A percentile compares a stretch with the other conserved stretches of the same genome.
Evolutionary conservation across 1,284 basidiomycete genomes (phyloP).

Genomic region (Boletus austroedulis): DNA sequence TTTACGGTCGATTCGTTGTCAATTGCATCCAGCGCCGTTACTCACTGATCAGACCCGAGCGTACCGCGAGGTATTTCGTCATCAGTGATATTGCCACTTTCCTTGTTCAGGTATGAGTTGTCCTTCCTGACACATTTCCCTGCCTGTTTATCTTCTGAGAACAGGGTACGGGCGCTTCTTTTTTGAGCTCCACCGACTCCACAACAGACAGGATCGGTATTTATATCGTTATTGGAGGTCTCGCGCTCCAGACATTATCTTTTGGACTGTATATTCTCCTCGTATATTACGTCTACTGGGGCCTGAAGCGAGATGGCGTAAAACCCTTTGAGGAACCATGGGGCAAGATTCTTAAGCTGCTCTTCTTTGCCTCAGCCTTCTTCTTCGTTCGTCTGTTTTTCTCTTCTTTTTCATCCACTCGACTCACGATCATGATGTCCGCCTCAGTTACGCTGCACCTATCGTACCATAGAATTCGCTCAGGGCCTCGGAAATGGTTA

Average conservation of each 20-base stretch:
- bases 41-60: slow-evolving; percentile 26
- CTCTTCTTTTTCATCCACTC: background rate
- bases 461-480: slow-evolving; percentile 41
- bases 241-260: slow-evolving; percentile 26
- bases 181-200: slow-evolving; percentile 10
- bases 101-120: slow-evolving; percentile 37
- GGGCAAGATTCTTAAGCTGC: slow-evolving; percentile 20
- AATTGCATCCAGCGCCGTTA: slow-evolving; percentile 21
- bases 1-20: slow-evolving; percentile 29
- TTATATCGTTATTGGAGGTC: slow-evolving; percentile 22
- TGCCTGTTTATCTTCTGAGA: background rate
- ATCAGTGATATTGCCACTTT: slow-evolving; percentile 40
- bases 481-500: slow-evolving; percentile 38
- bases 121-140: too few species aligned
- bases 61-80: slow-evolving; percentile 23
- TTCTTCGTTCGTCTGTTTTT: slow-evolving; percentile 26
- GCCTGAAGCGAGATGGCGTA: slow-evolving; percentile 10
- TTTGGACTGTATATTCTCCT: slow-evolving; percentile 26
- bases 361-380: slow-evolving; percentile 26
- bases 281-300: slow-evolving; percentile 13
- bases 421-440: background rate
- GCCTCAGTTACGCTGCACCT: slow-evolving; percentile 40
- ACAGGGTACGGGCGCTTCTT: slow-evolving; percentile 17
- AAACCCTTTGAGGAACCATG: slow-evolving; percentile 17
- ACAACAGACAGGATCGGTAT: slow-evolving; percentile 11